Percentiles rank a stretch among this genome's conserved stretches.
Evolutionary conservation across 441 rosid genomes (phyloP).

Genomic region (Capsella rubella): DNA sequence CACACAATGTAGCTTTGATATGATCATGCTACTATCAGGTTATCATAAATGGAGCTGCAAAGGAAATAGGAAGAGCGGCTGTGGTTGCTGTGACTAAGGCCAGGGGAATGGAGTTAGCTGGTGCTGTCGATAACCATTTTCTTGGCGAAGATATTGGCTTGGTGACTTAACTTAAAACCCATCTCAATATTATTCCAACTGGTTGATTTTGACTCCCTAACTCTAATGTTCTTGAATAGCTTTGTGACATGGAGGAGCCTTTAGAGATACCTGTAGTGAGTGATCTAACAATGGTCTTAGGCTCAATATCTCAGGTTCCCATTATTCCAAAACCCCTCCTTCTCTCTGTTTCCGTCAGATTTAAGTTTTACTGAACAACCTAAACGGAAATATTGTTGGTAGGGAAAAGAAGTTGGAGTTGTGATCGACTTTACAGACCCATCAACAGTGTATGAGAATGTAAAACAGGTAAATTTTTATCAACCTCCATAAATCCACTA

Average conservation of each 20-base stretch:
- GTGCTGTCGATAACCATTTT: slow-evolving; percentile 80
- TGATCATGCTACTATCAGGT: slow-evolving; percentile 49
- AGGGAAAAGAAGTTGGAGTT: slow-evolving; percentile 82
- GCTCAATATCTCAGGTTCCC: slow-evolving; percentile 90
- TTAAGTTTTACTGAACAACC: neutral
- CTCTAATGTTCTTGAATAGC: slow-evolving; percentile 45
- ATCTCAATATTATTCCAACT: neutral
- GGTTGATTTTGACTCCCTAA: slow-evolving; percentile 21
- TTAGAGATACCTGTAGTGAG: slow-evolving; percentile 82
- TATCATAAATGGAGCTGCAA: slow-evolving; percentile 83
- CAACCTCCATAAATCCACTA: slow-evolving; percentile 2
- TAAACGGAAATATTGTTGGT: slow-evolving; percentile 27
- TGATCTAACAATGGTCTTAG: slow-evolving; percentile 89
- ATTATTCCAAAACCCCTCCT: neutral
- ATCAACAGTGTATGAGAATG: slow-evolving; percentile 86
- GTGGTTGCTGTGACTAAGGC: slow-evolving; percentile 81
- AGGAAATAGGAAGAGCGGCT: slow-evolving; percentile 92
- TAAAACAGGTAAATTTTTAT: slow-evolving; percentile 64
- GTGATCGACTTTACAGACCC: slow-evolving; percentile 88
- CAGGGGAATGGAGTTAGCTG: slow-evolving; percentile 93
- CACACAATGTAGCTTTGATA: slow-evolving; percentile 20
- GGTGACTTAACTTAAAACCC: slow-evolving; percentile 48
- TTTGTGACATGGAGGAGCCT: slow-evolving; percentile 85
- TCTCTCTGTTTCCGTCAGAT: neutral
- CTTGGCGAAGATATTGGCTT: slow-evolving; percentile 84